These are phyloP conservation scores for Leishmania amazonensis DNA, from an alignment of 208 protist genomes.

Conservation along the genomic window DNA sequence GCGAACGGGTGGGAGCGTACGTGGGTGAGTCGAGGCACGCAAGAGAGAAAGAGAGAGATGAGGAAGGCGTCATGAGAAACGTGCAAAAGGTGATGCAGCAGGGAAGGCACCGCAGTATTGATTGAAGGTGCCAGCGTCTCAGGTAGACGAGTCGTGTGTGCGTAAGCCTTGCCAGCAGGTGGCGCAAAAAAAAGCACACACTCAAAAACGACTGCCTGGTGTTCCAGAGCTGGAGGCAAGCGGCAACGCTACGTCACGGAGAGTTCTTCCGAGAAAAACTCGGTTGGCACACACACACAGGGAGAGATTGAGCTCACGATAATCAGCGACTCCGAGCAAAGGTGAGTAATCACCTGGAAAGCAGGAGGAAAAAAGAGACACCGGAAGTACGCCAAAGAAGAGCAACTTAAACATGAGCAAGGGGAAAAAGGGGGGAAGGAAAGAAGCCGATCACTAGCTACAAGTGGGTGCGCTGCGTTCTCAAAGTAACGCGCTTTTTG, in stretches of 20 bases:
- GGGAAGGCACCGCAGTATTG: neutral
- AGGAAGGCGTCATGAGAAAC: neutral
- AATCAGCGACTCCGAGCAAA: neutral
- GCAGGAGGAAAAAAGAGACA: neutral
- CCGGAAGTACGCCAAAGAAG: neutral
- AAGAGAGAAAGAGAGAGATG: conserved; percentile 5
- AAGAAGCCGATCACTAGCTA: neutral
- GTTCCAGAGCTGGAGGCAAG: neutral
- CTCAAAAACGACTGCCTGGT: neutral
- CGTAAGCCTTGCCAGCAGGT: neutral
- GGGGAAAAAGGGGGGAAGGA: neutral
- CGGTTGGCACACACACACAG: neutral
- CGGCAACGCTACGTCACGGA: neutral
- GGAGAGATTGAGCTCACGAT: neutral
- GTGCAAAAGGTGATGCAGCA: neutral
- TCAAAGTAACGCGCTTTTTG: neutral
- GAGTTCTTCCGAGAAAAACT: neutral
- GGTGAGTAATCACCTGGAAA: neutral
- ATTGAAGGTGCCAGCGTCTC: neutral
- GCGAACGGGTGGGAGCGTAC: neutral
- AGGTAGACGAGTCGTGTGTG: neutral
- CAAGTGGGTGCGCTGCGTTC: neutral
- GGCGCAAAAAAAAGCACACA: neutral
- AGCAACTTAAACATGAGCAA: neutral
- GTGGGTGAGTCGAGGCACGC: neutral